Base-by-base conservation (phyloP, 179 eudicot species). In the Actinidia arguta region DNA sequence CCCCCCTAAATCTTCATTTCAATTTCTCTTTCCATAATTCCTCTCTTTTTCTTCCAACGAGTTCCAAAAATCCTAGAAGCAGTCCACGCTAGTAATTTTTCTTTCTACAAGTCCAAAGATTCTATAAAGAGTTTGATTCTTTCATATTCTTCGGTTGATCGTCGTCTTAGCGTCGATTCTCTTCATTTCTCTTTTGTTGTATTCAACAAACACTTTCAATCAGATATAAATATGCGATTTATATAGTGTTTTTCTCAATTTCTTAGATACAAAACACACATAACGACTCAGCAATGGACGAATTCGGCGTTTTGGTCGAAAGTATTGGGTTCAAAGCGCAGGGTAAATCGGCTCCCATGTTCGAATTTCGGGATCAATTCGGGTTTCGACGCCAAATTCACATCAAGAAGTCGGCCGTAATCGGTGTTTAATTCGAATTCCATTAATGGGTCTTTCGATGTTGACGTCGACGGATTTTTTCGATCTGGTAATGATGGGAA, bases 261-360 rank as follows among this genome's bases (percentile, higher is more conserved):
- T 25, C 42, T 44, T 6, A 42, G 7, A 9, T 17, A 36, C 12
- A 22, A 63, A 25, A 63, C 31, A 24, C 25, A 9, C 54, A 1
- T 6, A 8, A 8, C 67, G 14, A 27, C 17, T 13, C 20, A 64
- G 39, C 70, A 14, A 69, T 84, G 86, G 86, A 84, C 80, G 89
- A 94, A 80, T 95, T 95, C 74, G 98, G 96, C 68, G 95, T 90
- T 74, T 84, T 95, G 88, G 98, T 95, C 2, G 90, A 92, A 80
- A 87, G 92, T 81, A 94, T 89, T 36, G 98, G 98, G 56, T 94
- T 95, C 89, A 92, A 88, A 82, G 88, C 95, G 3, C 90, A 89
- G 10, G 91, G 92, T 0, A 94, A 87, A 86, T 94, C 97, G 46
- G 89, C 95, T 75, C 98, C 98, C 8, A 87, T 95, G 89, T 91